phyloP scores from a whole-genome alignment of 1,284 basidiomycete species.

The Mycocalia duriaeana region DNA sequence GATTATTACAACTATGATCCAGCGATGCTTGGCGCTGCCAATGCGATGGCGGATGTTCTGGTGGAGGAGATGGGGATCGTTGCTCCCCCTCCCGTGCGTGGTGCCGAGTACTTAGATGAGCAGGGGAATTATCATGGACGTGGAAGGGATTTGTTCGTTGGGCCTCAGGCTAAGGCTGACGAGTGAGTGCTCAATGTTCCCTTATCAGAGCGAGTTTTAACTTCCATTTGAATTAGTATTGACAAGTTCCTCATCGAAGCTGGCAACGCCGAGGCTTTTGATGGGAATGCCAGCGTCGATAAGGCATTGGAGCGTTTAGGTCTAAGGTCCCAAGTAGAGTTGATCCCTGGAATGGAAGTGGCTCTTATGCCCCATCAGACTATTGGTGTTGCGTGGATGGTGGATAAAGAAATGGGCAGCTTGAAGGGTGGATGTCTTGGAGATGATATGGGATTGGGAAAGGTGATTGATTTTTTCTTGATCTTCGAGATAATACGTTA shows the following conservation, averaged over 20 bases:
- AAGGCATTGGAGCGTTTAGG: constrained; percentile 27
- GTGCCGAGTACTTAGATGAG: constrained; percentile 21
- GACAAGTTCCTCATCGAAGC: constrained; percentile 44
- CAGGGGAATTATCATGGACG: constrained; percentile 37
- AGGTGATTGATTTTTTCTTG: constrained; percentile 21
- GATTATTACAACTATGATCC: not conserved
- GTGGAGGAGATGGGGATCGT: not conserved
- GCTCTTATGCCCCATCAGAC: constrained; percentile 56
- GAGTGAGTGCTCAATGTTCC: constrained; percentile 31
- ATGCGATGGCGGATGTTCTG: not conserved
- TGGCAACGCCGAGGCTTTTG: constrained; percentile 47
- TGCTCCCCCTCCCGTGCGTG: not conserved
- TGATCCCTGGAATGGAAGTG: constrained; percentile 44
- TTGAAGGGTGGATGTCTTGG: constrained; percentile 57
- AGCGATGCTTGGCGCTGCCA: not conserved
- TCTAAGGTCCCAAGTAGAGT: constrained; percentile 31
- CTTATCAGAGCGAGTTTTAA: no score
- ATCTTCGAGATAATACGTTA: not conserved
- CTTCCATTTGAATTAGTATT: no score
- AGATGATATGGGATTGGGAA: constrained; percentile 65
- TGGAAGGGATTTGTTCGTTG: constrained; percentile 32
- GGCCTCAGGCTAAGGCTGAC: constrained; percentile 37
- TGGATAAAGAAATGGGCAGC: constrained; percentile 41
- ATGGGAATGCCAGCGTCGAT: constrained; percentile 44
- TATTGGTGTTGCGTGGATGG: constrained; percentile 60